Conservation (phyloP, 371 early-diverging fungal genomes). For the Syncephalastrum racemosum region DNA sequence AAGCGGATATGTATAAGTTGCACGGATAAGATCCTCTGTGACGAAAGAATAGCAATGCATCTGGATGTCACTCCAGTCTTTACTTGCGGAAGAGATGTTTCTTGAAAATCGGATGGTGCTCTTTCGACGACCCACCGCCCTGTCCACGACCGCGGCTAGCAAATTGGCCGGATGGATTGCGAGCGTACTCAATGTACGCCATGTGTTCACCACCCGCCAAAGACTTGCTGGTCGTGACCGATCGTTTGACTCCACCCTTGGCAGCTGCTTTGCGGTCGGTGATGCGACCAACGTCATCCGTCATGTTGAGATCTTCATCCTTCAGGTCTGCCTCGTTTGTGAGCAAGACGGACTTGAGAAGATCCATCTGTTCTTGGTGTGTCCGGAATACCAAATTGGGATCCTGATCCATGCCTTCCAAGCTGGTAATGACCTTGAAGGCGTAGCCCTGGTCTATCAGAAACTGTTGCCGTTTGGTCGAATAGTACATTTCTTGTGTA, state of each 20-base stretch:
- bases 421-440: constrained; percentile 92
- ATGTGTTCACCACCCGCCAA: constrained; percentile 92
- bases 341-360: constrained; percentile 86
- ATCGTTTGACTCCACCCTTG: constrained; percentile 40
- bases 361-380: constrained; percentile 80
- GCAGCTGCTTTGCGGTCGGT: constrained; percentile 45
- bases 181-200: constrained; percentile 88
- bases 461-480: constrained; percentile 98
- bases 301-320: constrained; percentile 48
- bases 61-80: not conserved
- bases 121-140: constrained; percentile 37
- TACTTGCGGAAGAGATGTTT: constrained; percentile 57
- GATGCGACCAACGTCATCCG: constrained; percentile 45
- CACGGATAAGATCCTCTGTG: too few relatives aligned
- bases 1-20: too few relatives aligned
- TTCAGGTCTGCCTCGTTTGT: constrained; percentile 78
- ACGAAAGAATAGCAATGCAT: too few relatives aligned
- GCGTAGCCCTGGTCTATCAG: constrained; percentile 99
- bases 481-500: constrained; percentile 99
- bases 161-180: constrained; percentile 42
- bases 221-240: constrained; percentile 71
- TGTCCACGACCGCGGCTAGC: constrained; percentile 40
- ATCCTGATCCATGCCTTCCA: constrained; percentile 79
- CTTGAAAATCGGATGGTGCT: constrained; percentile 73
- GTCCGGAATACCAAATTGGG: constrained; percentile 76